phyloP scores from a whole-genome alignment of 73 alveolate genomes.

The Paramecium sexaurelia region DNA sequence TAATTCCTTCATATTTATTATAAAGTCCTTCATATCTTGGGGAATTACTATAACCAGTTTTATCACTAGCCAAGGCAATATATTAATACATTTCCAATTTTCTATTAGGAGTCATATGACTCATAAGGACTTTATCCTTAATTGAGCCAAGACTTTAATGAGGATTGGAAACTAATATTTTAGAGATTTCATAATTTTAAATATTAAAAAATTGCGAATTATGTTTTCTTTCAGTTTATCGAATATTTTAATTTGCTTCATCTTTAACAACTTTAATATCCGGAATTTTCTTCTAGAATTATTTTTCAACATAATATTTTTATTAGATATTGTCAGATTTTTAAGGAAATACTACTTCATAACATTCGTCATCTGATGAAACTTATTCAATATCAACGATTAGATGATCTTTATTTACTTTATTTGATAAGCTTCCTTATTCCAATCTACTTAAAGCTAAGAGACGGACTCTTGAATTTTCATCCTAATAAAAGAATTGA shows the following conservation, averaged over 20 bases:
- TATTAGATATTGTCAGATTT: not conserved
- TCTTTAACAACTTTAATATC: not conserved
- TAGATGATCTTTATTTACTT: not conserved
- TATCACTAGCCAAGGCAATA: not conserved
- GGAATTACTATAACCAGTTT: not conserved
- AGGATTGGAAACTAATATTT: not conserved
- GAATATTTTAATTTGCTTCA: slow-evolving; percentile 13
- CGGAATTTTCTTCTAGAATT: not conserved
- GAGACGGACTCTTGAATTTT: slow-evolving; percentile 8
- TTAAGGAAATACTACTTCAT: slow-evolving; percentile 25
- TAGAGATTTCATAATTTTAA: not conserved
- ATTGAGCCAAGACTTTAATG: slow-evolving; percentile 32
- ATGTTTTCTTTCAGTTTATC: not conserved
- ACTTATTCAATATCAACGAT: slow-evolving; percentile 2
- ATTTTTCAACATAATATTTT: not conserved
- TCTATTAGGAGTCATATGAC: slow-evolving; percentile 56
- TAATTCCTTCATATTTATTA: slow-evolving; percentile 24
- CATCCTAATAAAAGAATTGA: not conserved
- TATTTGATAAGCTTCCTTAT: slow-evolving; percentile 6
- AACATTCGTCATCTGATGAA: slow-evolving; percentile 52
- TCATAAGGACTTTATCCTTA: slow-evolving; percentile 10
- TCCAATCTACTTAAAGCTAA: slow-evolving; percentile 36
- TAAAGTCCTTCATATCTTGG: not conserved
- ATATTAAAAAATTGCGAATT: not conserved
- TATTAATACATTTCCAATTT: slow-evolving; percentile 43